Evolutionary conservation across 73 alveolate genomes (phyloP).

Genomic region (Stentor roeselii): DNA sequence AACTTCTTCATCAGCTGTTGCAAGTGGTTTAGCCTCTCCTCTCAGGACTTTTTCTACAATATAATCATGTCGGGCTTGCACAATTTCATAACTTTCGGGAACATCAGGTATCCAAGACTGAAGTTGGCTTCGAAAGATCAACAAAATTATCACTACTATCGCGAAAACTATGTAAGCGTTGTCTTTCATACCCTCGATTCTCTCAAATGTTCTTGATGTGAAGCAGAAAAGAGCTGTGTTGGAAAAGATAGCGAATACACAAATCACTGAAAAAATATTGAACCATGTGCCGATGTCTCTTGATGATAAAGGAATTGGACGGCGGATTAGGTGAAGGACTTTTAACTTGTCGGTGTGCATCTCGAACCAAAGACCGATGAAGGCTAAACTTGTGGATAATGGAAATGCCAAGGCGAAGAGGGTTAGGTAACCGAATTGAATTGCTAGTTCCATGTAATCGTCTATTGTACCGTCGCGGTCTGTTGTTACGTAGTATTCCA

Average conservation of each 20-base stretch:
- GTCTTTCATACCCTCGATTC: too few relatives aligned
- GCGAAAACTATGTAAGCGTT: too few relatives aligned
- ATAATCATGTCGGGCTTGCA: background rate
- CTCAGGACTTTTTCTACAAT: background rate
- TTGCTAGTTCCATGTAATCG: conserved; percentile 42
- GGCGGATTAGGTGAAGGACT: background rate
- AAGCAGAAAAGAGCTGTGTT: background rate
- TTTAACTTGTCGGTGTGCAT: conserved; percentile 37
- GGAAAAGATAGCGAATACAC: background rate
- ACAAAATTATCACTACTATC: background rate
- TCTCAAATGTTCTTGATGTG: background rate
- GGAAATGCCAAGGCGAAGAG: conserved; percentile 59
- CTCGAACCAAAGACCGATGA: conserved; percentile 38
- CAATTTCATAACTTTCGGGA: background rate
- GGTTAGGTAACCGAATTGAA: conserved; percentile 41
- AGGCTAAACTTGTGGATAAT: conserved; percentile 37
- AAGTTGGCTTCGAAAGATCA: background rate
- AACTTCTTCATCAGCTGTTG: too few relatives aligned
- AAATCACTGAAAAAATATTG: background rate
- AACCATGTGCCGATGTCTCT: background rate
- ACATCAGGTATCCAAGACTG: background rate
- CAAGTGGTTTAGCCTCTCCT: background rate
- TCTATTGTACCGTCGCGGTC: conserved; percentile 20
- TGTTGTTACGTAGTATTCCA: background rate
- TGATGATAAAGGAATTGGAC: background rate